Evolutionary conservation across 169 alveolate species (phyloP), one percentile per base, ranked within the genome.

Genomic region (Eimeria mitis): DNA sequence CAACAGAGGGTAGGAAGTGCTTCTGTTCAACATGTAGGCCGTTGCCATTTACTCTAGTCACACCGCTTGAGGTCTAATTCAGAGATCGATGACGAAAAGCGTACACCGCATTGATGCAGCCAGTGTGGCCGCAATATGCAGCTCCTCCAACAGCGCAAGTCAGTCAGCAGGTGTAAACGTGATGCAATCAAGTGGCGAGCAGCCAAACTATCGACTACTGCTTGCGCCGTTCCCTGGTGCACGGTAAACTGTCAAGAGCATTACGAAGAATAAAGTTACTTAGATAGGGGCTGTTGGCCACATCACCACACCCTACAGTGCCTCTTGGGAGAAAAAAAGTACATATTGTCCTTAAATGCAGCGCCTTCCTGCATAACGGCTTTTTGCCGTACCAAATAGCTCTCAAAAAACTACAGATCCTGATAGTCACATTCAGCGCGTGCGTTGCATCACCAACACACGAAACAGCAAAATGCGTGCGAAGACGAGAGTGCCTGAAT

Each of bases 291-390:
- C 88, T 44, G 88, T 13, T 52, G 68, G 65, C 44, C 88, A 78
- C 88, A 47, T 78, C 65, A 13, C 65, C 88, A 52, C 68, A 47
- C 44, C 88, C 88, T 78, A 25, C 25, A 78, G 68, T 52, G 63
- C 44, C 37, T 78, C 28, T 78, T 44, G 68, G 68, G 37, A 44
- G 68, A n/a, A 44, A 52, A 37, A 44, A 25, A 52, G 65, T 47
- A 14, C 88, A 78, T 47, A 78, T 47, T 52, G 61, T 78, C 65
- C 68, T n/a, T 37, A 47, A n/a, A 44, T 11, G 68, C 88, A 78
- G 61, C 88, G 88, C 44, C 88, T 78, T 78, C 42, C 65, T 78
- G 88, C 88, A 44, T 28, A 78, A 52, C 65, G 68, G 65, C 88
- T n/a, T 49, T 44, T 49, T 76, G 87, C 87, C 87, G 87, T 76